Evolutionary conservation across 768 basidiomycete genomes (phyloP), one percentile per base, ranked within the genome.

Genomic region (Boletus sensibilis): DNA sequence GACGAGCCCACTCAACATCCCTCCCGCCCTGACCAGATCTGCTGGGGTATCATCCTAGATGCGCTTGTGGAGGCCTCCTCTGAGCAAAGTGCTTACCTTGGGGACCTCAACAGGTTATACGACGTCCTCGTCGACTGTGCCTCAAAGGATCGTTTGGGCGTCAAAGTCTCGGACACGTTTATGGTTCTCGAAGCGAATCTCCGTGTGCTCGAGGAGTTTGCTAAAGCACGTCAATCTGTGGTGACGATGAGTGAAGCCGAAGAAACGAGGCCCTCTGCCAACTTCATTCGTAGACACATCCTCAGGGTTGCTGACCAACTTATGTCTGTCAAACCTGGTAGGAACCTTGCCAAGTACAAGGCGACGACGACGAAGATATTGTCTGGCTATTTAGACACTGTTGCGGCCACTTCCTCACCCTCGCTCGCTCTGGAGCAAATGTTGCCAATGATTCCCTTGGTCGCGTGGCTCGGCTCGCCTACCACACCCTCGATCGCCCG

Each of bases 31-130:
- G 79, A 83, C 59, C 56, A 64, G 4, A 57, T 72, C 3, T 79
- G 84, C 1, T 92, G 88, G 86, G 57, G 67, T 3, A 52, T 78
- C n/a, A 81, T 93, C 69, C 66, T 92, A 12, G 78, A 82, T 34
- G 75, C 77, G 3, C 78, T 90, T 29, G 82, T 82, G 1, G 64
- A 69, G 13, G 57, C 64, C 3, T 67, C 65, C 0, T 55, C 58
- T 3, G 52, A 58, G 39, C 70, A 78, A 12, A 44, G 27, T 5
- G 75, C 75, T 35, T 78, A 78, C 65, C 63, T 84, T 2, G 72
- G 73, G 2, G 83, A 87, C 6, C 74, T 89, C 50, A 84, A 88
- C 64, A 72, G 76, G 52, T 59, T 87, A 5, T 86, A 81, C 59
- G 67, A 72, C n/a, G 61, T 67, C 21, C 72, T 81, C 37, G 58